Base-by-base conservation (phyloP, 768 basidiomycete species). In the Dentipellis fragilis region DNA sequence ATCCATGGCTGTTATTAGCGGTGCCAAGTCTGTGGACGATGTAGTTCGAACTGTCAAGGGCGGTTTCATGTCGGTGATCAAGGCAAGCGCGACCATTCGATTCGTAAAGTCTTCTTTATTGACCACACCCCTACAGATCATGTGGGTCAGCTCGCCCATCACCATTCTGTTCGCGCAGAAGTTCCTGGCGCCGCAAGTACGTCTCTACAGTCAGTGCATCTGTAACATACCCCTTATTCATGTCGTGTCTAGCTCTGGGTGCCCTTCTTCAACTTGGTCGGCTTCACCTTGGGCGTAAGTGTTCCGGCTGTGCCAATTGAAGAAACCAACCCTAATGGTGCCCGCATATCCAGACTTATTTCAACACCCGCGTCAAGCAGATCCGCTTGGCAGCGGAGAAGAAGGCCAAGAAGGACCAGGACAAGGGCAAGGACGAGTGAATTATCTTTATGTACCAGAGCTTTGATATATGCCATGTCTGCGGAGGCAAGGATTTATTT, bases 1-100 rank as follows among this genome's bases (percentile, higher is more conserved):
- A 0, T 88, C 82, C 22, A 87, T 90, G 81, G 88, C 92, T 1
- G 67, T 93, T 37, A 92, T 94, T 59, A 84, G 84, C 56, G 92
- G 92, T 38, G 88, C 89, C 16, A 80, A 76, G 60, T 80, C 84
- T 9, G 59, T 78, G 8, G 75, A 81, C 38, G 83, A 85, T 22
- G 73, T 93, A 49, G 60, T 77, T 49, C 80, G 77, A 63, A 85
- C 85, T 0, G 79, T 93, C 35, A 84, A 79, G 66, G 76, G 69
- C 16, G 88, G 89, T 17, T 90, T 90, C 73, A 76, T 85, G 65
- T 69, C 80, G 21, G 87, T 90, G 56, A 75, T 92, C 54, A 73
- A 80, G 68, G 89, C 92, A 61, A 56, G 79, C 62, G 9, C 45
- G n/a, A 17, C 14, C 5, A 17, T 53, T 23, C 14, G 1, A 23